These are phyloP conservation scores for Daldinia vernicosa DNA, from an alignment of 495 filamentous ascomycete genomes.

Conservation along the genomic window DNA sequence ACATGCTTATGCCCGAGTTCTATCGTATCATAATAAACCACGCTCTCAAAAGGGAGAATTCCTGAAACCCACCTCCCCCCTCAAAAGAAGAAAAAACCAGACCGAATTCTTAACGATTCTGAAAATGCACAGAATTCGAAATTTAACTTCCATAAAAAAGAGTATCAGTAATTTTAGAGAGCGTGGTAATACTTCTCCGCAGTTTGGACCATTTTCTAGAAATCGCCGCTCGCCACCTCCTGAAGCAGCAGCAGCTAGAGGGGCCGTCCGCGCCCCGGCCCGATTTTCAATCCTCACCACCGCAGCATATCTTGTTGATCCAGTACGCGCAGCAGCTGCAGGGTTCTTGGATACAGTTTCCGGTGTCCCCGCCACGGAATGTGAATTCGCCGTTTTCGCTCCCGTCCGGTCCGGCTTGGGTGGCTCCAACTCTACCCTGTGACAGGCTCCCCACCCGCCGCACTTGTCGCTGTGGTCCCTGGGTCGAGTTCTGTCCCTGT, in stretches of 20 bases:
- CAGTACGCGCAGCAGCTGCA: slow-evolving; percentile 21
- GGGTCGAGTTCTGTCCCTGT: not conserved
- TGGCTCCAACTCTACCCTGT: not conserved
- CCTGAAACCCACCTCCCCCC: not conserved
- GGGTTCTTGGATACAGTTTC: slow-evolving; percentile 22
- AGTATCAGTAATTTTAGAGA: not conserved
- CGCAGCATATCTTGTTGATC: slow-evolving; percentile 15
- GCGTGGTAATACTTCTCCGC: not conserved
- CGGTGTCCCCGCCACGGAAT: slow-evolving; percentile 8
- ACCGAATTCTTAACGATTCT: not conserved
- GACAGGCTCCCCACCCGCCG: not conserved
- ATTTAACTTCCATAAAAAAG: not conserved
- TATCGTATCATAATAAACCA: not conserved
- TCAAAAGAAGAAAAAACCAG: not conserved
- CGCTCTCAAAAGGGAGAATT: not conserved
- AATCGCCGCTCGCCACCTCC: not conserved
- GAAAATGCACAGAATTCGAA: not conserved
- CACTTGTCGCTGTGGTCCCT: not conserved
- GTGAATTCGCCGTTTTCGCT: not conserved
- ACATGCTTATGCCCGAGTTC: not conserved
- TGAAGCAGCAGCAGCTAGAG: not conserved
- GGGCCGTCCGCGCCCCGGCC: not conserved
- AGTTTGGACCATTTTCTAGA: not conserved
- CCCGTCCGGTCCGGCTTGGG: not conserved
- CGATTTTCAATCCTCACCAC: not conserved